Percentiles rank a stretch among this genome's conserved stretches.
These are phyloP conservation scores for Grigorovia jiainica DNA, from an alignment of 805 yeast species.

Conservation along the genomic window DNA sequence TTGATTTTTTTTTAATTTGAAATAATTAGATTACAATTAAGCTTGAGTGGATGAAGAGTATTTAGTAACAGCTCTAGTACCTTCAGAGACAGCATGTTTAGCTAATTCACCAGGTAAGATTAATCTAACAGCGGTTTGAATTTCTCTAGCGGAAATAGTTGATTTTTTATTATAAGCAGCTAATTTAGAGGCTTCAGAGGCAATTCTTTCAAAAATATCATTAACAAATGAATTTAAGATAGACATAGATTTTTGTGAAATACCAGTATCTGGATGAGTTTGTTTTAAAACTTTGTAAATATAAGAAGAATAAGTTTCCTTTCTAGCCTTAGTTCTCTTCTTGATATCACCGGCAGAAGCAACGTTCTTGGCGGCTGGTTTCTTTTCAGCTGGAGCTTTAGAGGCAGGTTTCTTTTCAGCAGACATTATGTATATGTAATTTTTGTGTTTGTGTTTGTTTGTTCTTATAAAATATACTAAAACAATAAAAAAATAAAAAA, in stretches of 20 bases:
- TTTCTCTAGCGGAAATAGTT: conserved; percentile 95
- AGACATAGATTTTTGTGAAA: conserved; percentile 97
- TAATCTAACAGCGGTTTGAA: conserved; percentile 96
- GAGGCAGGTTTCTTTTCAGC: conserved; percentile 47
- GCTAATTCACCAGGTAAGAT: conserved; percentile 98
- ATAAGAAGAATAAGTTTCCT: conserved; percentile 96
- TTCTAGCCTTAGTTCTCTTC: conserved; percentile 92
- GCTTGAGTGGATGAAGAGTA: conserved; percentile 62
- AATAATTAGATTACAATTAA: conserved; percentile 15
- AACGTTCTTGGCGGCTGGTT: conserved; percentile 82
- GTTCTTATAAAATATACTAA: background rate
- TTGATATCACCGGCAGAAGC: conserved; percentile 64
- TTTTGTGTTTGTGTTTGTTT: conserved; percentile 1
- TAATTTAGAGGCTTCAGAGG: conserved; percentile 93
- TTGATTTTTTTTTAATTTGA: too few species aligned
- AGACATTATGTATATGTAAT: conserved; percentile 40
- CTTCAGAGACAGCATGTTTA: conserved; percentile 97
- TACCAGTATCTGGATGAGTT: conserved; percentile 99
- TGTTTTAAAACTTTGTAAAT: conserved; percentile 97
- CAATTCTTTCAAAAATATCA: conserved; percentile 97
- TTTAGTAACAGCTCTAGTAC: conserved; percentile 96
- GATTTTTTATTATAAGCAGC: conserved; percentile 99
- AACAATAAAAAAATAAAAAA: background rate
- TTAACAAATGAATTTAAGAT: conserved; percentile 97
- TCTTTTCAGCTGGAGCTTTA: conserved; percentile 26